Conservation (phyloP, 768 basidiomycete species). For the Phlebiopsis flavidoalba region DNA sequence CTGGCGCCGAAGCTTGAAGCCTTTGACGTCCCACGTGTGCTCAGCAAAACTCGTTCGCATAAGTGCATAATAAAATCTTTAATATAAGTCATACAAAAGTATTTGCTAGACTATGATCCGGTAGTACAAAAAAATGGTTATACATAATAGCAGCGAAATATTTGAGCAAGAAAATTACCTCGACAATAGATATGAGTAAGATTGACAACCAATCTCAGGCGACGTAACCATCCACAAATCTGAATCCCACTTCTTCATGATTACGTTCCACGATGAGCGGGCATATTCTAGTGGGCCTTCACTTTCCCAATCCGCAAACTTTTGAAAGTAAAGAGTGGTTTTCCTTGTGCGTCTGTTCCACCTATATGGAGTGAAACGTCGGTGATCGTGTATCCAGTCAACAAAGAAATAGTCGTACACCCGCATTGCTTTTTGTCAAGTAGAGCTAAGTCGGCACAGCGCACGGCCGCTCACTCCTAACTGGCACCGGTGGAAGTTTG, state of each 20-base stretch:
- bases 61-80: too few species aligned
- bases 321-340: constrained; percentile 77
- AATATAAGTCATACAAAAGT: too few species aligned
- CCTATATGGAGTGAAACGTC: constrained; percentile 29
- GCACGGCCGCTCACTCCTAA: neutral
- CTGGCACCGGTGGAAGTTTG: neutral
- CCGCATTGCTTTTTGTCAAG: neutral
- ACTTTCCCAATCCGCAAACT: constrained; percentile 46
- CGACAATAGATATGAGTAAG: too few species aligned
- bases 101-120: too few species aligned
- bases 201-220: neutral
- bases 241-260: constrained; percentile 74
- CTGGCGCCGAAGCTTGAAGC: too few species aligned
- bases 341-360: constrained; percentile 62
- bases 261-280: constrained; percentile 61
- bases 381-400: neutral
- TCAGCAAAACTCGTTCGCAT: too few species aligned
- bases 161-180: too few species aligned
- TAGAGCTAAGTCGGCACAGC: neutral
- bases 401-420: neutral
- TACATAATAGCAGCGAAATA: too few species aligned
- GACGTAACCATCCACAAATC: constrained; percentile 36
- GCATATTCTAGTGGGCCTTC: constrained; percentile 73
- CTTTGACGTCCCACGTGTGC: constrained; percentile 19
- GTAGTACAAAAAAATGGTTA: too few species aligned